A percentile compares a stretch with the other conserved stretches of the same genome.
phyloP scores from a whole-genome alignment of 495 filamentous ascomycete species.

The Rhypophila decipiens region DNA sequence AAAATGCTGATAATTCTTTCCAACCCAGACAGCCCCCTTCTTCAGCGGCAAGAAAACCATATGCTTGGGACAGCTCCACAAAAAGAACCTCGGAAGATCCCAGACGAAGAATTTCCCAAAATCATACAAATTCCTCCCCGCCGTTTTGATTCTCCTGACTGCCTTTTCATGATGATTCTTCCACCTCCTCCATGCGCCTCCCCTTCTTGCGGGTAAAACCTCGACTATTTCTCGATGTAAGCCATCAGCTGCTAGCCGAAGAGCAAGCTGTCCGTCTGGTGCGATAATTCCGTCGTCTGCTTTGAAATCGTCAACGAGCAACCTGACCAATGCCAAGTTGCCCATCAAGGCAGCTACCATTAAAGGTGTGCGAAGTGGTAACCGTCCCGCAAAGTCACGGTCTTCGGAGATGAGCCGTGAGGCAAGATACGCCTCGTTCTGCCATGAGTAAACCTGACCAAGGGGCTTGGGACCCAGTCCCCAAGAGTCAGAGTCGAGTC shows the following conservation, averaged over 20 bases:
- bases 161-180: conserved; percentile 14
- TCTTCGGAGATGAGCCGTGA: too few species aligned
- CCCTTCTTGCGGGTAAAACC: conserved; percentile 22
- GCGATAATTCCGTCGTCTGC: conserved; percentile 25
- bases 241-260: conserved; percentile 22
- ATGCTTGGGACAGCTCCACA: conserved; percentile 28
- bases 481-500: too few species aligned
- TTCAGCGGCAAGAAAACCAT: conserved; percentile 19
- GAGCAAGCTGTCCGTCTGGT: conserved; percentile 23
- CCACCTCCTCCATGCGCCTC: conserved; percentile 26
- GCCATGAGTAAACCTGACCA: too few species aligned
- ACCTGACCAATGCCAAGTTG: conserved; percentile 17
- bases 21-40: conserved; percentile 16
- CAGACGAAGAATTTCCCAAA: conserved; percentile 22
- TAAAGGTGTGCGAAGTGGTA: conserved; percentile 23
- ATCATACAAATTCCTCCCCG: conserved; percentile 13
- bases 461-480: too few species aligned
- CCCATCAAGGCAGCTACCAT: conserved; percentile 21
- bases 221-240: conserved; percentile 24
- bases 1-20: conserved; percentile 19
- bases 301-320: conserved; percentile 17
- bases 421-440: too few species aligned
- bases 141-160: conserved; percentile 13
- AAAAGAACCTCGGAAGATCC: conserved; percentile 23
- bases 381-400: too few species aligned